Evolutionary conservation across 768 basidiomycete species (phyloP).

Genomic region (Hydnomerulius pinastri): DNA sequence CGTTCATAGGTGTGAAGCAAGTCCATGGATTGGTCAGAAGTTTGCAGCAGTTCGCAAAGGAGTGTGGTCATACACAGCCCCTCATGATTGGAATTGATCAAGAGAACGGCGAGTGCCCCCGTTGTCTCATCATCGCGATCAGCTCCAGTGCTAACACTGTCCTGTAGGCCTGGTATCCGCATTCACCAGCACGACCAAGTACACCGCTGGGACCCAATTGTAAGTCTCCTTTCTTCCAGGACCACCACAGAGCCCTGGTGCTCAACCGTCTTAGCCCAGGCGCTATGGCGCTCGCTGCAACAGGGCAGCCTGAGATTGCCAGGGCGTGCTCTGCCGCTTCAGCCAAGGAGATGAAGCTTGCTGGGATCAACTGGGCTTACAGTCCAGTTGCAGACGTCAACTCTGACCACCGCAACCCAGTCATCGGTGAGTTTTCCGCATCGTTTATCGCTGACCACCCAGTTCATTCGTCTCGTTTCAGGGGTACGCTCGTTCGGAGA

Average conservation of each 20-base stretch:
- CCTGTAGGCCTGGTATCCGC: constrained; percentile 65
- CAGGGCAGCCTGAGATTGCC: constrained; percentile 45
- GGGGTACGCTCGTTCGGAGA: constrained; percentile 74
- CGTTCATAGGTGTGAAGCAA: constrained; percentile 50
- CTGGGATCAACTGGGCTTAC: constrained; percentile 72
- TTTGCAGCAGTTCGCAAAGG: constrained; percentile 57
- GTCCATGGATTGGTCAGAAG: constrained; percentile 46
- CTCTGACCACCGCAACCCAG: constrained; percentile 66
- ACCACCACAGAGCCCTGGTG: not conserved
- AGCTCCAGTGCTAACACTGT: not conserved
- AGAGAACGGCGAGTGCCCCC: constrained; percentile 57
- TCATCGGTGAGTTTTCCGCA: constrained; percentile 52
- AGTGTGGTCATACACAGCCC: constrained; percentile 55
- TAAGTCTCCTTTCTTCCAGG: constrained; percentile 34
- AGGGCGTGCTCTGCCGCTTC: constrained; percentile 51
- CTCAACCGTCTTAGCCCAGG: constrained; percentile 51
- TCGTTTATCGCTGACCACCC: not conserved
- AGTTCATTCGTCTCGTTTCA: constrained; percentile 20
- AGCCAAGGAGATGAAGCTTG: constrained; percentile 56
- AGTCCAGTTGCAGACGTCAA: constrained; percentile 76
- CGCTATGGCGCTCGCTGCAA: constrained; percentile 70
- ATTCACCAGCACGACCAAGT: constrained; percentile 46
- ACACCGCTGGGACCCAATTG: constrained; percentile 66
- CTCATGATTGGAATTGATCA: constrained; percentile 74
- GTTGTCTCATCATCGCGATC: not conserved